Conservation (phyloP, 306 rosid species). For the Potentilla sterilis region DNA sequence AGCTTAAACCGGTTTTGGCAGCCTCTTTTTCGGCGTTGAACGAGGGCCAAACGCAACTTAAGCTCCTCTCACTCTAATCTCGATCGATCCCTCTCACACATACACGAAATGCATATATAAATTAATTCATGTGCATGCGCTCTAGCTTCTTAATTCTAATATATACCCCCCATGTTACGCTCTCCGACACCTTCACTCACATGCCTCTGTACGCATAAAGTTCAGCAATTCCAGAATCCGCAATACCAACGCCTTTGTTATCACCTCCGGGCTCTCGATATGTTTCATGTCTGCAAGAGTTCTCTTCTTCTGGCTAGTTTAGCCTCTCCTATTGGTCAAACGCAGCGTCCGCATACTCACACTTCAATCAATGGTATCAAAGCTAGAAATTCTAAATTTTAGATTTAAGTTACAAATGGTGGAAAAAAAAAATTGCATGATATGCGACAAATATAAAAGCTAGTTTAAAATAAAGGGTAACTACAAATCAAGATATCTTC, state of each 20-base stretch:
- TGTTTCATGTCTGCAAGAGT: slow-evolving; percentile 8
- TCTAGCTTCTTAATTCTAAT: slow-evolving; percentile 1
- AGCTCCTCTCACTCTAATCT: not conserved
- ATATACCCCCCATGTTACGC: slow-evolving; percentile 18
- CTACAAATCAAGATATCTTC: not conserved
- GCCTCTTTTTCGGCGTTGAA: slow-evolving; percentile 49
- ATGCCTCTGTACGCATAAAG: slow-evolving; percentile 63
- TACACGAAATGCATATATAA: not conserved
- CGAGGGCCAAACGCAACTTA: slow-evolving; percentile 21
- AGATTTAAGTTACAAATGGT: not conserved
- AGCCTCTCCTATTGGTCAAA: not conserved
- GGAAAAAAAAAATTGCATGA: not conserved
- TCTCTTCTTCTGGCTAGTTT: not conserved
- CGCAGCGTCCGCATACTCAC: not conserved
- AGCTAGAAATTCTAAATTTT: not conserved
- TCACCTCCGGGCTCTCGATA: slow-evolving; percentile 14
- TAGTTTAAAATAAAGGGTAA: not conserved
- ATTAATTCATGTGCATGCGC: not conserved
- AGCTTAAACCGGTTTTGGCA: slow-evolving; percentile 22
- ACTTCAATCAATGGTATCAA: not conserved
- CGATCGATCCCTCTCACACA: not conserved
- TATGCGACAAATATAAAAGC: not conserved
- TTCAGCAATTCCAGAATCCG: slow-evolving; percentile 44
- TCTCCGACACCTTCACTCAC: slow-evolving; percentile 34
- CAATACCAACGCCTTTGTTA: slow-evolving; percentile 30